These are phyloP conservation scores for Nakazawaea molendinolei DNA, from an alignment of 805 yeast genomes.

Conservation along the genomic window DNA sequence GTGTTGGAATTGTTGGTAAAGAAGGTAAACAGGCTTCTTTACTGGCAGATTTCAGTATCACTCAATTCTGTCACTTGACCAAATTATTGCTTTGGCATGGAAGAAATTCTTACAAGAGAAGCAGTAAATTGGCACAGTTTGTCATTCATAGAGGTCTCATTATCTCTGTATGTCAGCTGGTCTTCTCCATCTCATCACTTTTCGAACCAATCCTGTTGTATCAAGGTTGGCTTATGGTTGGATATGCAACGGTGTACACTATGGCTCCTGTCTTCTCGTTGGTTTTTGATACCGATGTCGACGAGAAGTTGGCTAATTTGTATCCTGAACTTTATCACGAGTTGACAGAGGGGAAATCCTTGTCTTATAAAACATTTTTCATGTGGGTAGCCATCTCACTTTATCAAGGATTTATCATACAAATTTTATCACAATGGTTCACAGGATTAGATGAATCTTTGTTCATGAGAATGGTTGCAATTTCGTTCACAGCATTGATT, in stretches of 20 bases:
- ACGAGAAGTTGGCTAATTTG: constrained; percentile 77
- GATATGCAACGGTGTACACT: constrained; percentile 93
- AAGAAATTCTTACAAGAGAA: constrained; percentile 90
- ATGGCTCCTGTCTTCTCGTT: constrained; percentile 97
- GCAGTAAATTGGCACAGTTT: constrained; percentile 92
- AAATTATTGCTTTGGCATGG: constrained; percentile 95
- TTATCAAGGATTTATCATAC: constrained; percentile 87
- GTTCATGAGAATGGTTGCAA: constrained; percentile 75
- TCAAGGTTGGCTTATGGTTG: constrained; percentile 98
- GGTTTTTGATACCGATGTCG: constrained; percentile 87
- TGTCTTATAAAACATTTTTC: constrained; percentile 82
- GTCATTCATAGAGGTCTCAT: constrained; percentile 94
- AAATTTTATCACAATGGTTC: constrained; percentile 72
- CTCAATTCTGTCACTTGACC: constrained; percentile 84
- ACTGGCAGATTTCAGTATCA: constrained; percentile 93
- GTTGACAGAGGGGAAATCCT: constrained; percentile 77
- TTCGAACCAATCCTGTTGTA: constrained; percentile 93
- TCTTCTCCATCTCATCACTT: constrained; percentile 75
- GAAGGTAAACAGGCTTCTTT: constrained; percentile 97
- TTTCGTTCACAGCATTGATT: constrained; percentile 74
- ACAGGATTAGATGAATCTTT: constrained; percentile 49
- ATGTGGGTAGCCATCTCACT: constrained; percentile 86
- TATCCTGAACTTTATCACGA: constrained; percentile 96
- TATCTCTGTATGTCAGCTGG: constrained; percentile 92
- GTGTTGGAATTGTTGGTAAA: constrained; percentile 98